Base-by-base conservation (phyloP, 164 flowering plant genomes). In the Amborella trichopoda region DNA sequence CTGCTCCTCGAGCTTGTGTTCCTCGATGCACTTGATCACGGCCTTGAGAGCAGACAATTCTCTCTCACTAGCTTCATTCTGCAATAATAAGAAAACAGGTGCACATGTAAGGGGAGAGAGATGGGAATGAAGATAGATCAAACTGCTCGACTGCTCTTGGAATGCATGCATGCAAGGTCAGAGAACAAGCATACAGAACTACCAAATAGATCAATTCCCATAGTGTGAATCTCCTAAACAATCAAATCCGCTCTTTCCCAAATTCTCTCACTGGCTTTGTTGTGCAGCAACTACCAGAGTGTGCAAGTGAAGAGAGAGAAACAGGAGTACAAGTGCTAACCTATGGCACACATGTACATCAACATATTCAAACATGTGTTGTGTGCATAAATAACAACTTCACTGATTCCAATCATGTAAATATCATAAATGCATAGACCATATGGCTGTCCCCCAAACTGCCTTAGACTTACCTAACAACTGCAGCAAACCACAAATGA, bases 21-120 rank as follows among this genome's bases (percentile, higher is more conserved):
- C 98, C 60, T 86, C 93, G 43, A 91, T 80, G 75, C 90, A 80
- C 67, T 80, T 91, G 22, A 83, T 66, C 33, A 83, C 83, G 23
- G 83, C 81, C 67, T 81, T 91, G 4, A 86, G 77, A 6, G 93
- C 87, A 52, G 73, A 50, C 34, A 86, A 69, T 69, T 91, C 98
- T 34, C 82, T 69, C 14, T 86, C 96, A 40, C 58, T 81, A 25
- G 79, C 87, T 49, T 86, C 95, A 55, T 64, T 73, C 94, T 91
- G 79, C 49, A 47, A 42, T 41, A 40, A 28, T 24, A 10, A 46
- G 45, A 12, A 4, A 17, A 19, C 23, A 8, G 22, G 3, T 5
- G 20, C n/a, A 25, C 14, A 20, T 11, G 11, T 40, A 40, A 14
- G 9, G 10, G 23, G 23, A 40, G 8, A 40, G 3, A 17, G 23